A percentile compares a stretch with the other conserved stretches of the same genome.
Evolutionary conservation across 352 stramenopile genomes (phyloP).

Genomic region (Globisporangium radiosum): DNA sequence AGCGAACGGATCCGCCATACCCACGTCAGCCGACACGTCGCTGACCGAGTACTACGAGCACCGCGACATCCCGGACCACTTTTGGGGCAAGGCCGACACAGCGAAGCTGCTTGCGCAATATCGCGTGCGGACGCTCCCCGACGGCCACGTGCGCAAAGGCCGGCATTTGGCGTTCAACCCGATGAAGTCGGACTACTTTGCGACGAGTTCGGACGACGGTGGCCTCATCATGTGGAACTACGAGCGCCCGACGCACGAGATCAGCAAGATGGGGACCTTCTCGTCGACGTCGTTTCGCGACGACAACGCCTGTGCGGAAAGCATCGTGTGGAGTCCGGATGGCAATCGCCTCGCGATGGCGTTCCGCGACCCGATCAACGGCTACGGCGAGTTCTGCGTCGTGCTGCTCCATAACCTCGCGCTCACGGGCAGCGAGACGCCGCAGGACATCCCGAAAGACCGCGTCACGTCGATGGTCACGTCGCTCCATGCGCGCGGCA

Average conservation of each 20-base stretch:
- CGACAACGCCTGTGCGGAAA: conserved; percentile 60
- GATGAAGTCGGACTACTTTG: conserved; percentile 62
- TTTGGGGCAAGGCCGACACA: conserved; percentile 60
- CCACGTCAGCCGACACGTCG: conserved; percentile 19
- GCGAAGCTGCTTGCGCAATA: conserved; percentile 69
- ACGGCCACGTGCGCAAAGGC: conserved; percentile 61
- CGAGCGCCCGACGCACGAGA: conserved; percentile 42
- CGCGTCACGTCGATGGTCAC: conserved; percentile 58
- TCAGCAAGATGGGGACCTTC: conserved; percentile 59
- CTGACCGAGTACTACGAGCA: background rate
- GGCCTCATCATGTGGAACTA: conserved; percentile 80
- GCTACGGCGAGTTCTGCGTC: conserved; percentile 71
- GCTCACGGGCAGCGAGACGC: conserved; percentile 32
- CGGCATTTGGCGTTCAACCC: conserved; percentile 76
- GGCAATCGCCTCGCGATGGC: conserved; percentile 70
- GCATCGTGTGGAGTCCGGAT: conserved; percentile 70
- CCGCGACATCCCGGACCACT: conserved; percentile 53
- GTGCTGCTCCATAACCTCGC: conserved; percentile 59
- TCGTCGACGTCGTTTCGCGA: conserved; percentile 49
- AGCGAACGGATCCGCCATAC: conserved; percentile 3
- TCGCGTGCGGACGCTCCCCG: conserved; percentile 47
- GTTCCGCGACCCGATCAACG: conserved; percentile 61
- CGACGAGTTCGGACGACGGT: conserved; percentile 72
- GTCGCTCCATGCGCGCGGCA: conserved; percentile 48
- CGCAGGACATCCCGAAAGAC: conserved; percentile 41